Conservation (phyloP, 768 basidiomycete genomes). For the Russula earlei region DNA sequence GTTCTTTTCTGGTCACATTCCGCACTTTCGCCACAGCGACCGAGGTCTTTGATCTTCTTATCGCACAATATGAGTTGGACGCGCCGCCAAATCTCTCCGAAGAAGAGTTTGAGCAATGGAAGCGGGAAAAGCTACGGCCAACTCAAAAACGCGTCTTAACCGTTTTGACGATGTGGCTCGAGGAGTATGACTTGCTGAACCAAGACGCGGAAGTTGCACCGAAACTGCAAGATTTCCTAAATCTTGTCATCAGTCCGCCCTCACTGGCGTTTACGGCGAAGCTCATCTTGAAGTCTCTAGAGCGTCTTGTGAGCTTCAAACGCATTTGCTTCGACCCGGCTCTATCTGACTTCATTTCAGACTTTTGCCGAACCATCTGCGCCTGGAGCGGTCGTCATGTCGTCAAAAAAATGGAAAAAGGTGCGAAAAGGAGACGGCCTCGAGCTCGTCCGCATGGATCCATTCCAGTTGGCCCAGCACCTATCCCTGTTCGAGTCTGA, state of each 20-base stretch:
- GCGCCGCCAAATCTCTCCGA: constrained; percentile 36
- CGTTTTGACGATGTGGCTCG: constrained; percentile 52
- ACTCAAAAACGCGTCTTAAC: constrained; percentile 54
- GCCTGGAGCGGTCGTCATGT: not conserved
- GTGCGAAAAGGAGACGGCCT: constrained; percentile 44
- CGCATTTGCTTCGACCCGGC: not conserved
- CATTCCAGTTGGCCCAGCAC: constrained; percentile 68
- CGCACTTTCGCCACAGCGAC: constrained; percentile 67
- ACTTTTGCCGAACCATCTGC: constrained; percentile 13
- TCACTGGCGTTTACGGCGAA: constrained; percentile 38
- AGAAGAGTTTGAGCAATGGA: constrained; percentile 57
- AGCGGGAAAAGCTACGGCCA: constrained; percentile 46
- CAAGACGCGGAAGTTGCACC: constrained; percentile 56
- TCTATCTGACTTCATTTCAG: not conserved
- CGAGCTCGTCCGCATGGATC: constrained; percentile 57
- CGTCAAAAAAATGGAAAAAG: constrained; percentile 28
- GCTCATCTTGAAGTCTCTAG: constrained; percentile 42
- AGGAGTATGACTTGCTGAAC: constrained; percentile 49
- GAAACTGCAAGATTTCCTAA: constrained; percentile 47
- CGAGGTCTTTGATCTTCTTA: constrained; percentile 57
- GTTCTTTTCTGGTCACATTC: constrained; percentile 77
- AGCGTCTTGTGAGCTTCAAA: constrained; percentile 41
- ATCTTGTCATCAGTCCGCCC: constrained; percentile 29
- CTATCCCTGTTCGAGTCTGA: constrained; percentile 66
- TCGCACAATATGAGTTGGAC: constrained; percentile 51